Base-by-base conservation (phyloP, 805 yeast species). In the Lachancea kluyveri region DNA sequence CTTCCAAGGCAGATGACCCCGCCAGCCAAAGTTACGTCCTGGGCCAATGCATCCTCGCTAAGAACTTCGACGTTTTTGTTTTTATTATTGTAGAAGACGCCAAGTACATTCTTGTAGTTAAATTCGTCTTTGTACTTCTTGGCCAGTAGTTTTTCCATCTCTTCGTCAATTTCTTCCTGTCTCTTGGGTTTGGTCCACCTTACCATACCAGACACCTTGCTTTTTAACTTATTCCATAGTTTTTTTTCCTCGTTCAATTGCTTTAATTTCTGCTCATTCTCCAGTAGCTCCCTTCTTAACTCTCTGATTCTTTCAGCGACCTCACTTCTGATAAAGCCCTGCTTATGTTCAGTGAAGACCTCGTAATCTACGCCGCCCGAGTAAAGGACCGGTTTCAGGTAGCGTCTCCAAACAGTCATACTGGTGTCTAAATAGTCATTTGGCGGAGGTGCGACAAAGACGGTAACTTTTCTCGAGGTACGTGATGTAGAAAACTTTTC, bases 361-460 rank as follows among this genome's bases (percentile, higher is more conserved):
- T 85, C 92, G 49, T 70, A 87, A 57, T 90, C 96, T 15, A 88
- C 60, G 4, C 94, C 94, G 6, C 85, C 80, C 3, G 94, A 70
- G 43, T 80, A 83, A 43, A 90, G 62, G 3, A 88, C 68, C 1
- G 98, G 98, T 60, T 90, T 90, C 42, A 86, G 70, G 51, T 73
- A 87, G 32, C 78, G 74, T 43, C 85, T 72, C 67, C 88, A 85
- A 33, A 83, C 71, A 39, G 70, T 72, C 57, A 82, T 51, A 8
- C 90, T 75, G 35, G 77, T 79, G 24, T 79, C 92, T 29, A 90
- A 60, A 45, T 75, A 84, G 54, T 90, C 96, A 48, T 84, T 83
- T 13, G 98, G 97, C 6, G 97, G 96, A n/a, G 98, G 98, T 0
- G 95, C 94, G 35, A 88, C 71, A 54, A 79, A 88, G 2, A 92